These are phyloP conservation scores for Cruciata laevipes DNA, from an alignment of 257 asterid species.

Conservation along the genomic window DNA sequence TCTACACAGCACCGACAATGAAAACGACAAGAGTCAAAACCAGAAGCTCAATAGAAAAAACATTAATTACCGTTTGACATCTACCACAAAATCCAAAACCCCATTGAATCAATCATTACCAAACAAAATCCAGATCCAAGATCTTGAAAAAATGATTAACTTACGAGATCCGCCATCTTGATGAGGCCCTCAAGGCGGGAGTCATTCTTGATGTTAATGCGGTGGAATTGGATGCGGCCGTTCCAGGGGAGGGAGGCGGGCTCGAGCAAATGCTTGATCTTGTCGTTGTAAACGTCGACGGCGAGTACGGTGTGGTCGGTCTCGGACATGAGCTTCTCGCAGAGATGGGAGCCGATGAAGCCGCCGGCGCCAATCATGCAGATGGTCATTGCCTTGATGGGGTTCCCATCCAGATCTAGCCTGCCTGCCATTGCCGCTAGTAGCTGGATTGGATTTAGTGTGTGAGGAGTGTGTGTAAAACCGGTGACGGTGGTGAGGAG, in stretches of 20 bases:
- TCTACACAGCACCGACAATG: conserved; percentile 31
- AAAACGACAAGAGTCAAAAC: conserved; percentile 13
- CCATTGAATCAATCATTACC: neutral
- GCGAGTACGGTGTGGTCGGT: conserved; percentile 79
- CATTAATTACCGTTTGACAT: neutral
- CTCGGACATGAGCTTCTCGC: conserved; percentile 78
- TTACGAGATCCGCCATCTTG: conserved; percentile 93
- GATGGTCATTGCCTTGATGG: conserved; percentile 63
- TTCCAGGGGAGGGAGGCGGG: conserved; percentile 49
- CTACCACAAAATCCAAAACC: neutral
- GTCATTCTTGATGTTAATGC: conserved; percentile 82
- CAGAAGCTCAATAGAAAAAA: conserved; percentile 2
- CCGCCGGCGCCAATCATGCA: conserved; percentile 99
- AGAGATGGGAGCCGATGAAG: conserved; percentile 88
- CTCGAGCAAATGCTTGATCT: conserved; percentile 79
- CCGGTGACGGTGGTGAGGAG: conserved; percentile 7
- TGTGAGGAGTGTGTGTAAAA: conserved; percentile 5
- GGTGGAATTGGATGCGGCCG: conserved; percentile 85
- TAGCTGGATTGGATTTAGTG: conserved; percentile 1
- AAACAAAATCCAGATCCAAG: conserved; percentile 14
- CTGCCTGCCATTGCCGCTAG: conserved; percentile 53
- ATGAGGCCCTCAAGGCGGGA: conserved; percentile 98
- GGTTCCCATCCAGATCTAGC: conserved; percentile 87
- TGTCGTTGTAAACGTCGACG: conserved; percentile 80
- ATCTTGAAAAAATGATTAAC: conserved; percentile 5